phyloP scores from a whole-genome alignment of 768 basidiomycete genomes.

The Leccinum pellstonianum region DNA sequence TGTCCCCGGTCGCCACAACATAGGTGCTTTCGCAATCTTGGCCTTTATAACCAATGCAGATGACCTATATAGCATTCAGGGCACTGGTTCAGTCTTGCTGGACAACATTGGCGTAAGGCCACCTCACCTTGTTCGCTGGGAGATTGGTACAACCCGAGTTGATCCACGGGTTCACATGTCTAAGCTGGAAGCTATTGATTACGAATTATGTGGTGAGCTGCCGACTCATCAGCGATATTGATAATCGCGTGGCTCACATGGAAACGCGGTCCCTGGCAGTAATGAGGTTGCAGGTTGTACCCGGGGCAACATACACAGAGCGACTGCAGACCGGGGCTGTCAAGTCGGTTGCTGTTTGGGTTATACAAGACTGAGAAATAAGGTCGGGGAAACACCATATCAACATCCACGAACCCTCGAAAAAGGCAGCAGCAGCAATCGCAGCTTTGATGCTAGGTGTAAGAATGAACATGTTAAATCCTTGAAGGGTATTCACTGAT shows the following conservation, averaged over 20 bases:
- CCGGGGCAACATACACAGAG: neutral
- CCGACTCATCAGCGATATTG: neutral
- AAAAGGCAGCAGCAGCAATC: neutral
- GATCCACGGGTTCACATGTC: conserved; percentile 49
- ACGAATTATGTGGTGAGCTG: neutral
- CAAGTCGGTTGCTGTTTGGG: neutral
- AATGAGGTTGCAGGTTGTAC: neutral
- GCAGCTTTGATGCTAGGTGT: neutral
- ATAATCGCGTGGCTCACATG: neutral
- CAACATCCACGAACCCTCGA: neutral
- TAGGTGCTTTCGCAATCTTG: conserved; percentile 48
- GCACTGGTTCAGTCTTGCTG: neutral
- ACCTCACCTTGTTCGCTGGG: conserved; percentile 24
- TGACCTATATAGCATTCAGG: conserved; percentile 23
- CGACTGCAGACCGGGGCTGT: neutral
- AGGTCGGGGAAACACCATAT: neutral
- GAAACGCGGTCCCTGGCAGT: neutral
- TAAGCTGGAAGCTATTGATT: conserved; percentile 53
- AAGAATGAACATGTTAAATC: neutral
- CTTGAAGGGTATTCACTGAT: neutral
- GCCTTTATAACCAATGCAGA: conserved; percentile 56
- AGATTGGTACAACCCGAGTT: no score
- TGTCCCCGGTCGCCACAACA: neutral
- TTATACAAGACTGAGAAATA: neutral
- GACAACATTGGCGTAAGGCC: neutral